Evolutionary conservation across 1,139 yeast genomes (phyloP).

Genomic region (Arxiozyma bovina): DNA sequence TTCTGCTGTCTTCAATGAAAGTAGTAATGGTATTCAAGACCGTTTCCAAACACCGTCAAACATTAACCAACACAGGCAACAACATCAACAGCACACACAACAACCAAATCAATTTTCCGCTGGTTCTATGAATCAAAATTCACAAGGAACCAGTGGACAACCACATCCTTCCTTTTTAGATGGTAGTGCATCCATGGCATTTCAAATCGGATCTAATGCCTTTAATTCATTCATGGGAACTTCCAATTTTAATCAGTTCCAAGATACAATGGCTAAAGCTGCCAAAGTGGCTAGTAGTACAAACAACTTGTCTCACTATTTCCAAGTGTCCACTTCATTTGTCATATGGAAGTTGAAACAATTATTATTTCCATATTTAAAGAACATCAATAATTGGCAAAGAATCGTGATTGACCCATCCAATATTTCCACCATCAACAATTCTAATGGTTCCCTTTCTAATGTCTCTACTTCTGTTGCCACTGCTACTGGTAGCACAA

Average conservation of each 20-base stretch:
- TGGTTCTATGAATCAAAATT: constrained; percentile 4
- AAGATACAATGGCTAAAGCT: constrained; percentile 27
- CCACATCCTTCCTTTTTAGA: constrained; percentile 43
- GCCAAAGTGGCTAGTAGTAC: constrained; percentile 16
- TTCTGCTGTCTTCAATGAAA: neutral
- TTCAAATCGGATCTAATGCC: constrained; percentile 83
- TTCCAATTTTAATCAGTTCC: constrained; percentile 27
- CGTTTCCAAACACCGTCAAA: neutral
- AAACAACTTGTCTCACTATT: constrained; percentile 46
- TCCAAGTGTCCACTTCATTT: constrained; percentile 84
- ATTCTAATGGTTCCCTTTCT: neutral
- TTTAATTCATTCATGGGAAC: constrained; percentile 38
- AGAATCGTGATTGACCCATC: constrained; percentile 41
- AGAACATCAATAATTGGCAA: constrained; percentile 67
- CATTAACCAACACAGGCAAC: constrained; percentile 7
- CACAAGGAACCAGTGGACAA: constrained; percentile 5
- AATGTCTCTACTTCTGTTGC: neutral
- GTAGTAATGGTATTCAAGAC: neutral
- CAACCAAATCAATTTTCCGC: neutral
- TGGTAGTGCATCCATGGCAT: constrained; percentile 77
- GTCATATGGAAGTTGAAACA: constrained; percentile 66
- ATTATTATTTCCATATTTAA: constrained; percentile 79
- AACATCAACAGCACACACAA: constrained; percentile 3
- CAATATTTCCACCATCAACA: constrained; percentile 6
- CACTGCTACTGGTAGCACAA: constrained; percentile 7